Evolutionary conservation across 2,329 filamentous ascomycete species (phyloP), one percentile per base, ranked within the genome.

Genomic region (Venturia aucupariae): DNA sequence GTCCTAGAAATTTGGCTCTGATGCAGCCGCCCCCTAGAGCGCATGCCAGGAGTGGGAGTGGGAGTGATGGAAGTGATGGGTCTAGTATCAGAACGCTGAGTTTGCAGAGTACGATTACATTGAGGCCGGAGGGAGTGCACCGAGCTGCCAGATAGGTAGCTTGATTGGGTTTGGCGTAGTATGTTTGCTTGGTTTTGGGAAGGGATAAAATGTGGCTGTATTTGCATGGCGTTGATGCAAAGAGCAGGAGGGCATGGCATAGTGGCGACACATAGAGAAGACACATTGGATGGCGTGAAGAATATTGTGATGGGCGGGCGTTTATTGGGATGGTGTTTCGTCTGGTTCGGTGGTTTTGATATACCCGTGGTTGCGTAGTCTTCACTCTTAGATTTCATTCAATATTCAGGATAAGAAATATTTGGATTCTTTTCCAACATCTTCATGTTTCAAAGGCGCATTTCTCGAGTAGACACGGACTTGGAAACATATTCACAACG

Each of bases 11-110:
- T 22, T 27, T 15, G 30, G 55, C 30, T 4, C 3, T 22, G n/a
- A 27, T 57, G 24, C 27, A 27, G 32, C 19, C 51, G 35, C 48
- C 32, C 13, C 38, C 60, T 19, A 27, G 30, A n/a, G 62, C 48
- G 46, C 62, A 63, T 44, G 35, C 27, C 10, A 60, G 59, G 38
- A 22, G 13, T 22, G 59, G 59, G 17, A 60, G 59, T 42, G 32
- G 24, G 35, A 60, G 59, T 27, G 35, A 38, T 42, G 59, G 59
- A 27, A 39, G 32, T 60, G 41, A 44, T 60, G 17, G n/a, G 6
- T 19, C 15, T 19, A 42, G 35, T 44, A 41, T 60, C 11, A 39
- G 59, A n/a, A 57, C 51, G 27, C 35, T 57, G 51, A 57, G 51
- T 13, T 35, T 57, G 51, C 51, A 57, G 51, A 57, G 19, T 13